Evolutionary conservation across 108 stramenopile genomes (phyloP).

Genomic region (Discostella pseudostelligera): DNA sequence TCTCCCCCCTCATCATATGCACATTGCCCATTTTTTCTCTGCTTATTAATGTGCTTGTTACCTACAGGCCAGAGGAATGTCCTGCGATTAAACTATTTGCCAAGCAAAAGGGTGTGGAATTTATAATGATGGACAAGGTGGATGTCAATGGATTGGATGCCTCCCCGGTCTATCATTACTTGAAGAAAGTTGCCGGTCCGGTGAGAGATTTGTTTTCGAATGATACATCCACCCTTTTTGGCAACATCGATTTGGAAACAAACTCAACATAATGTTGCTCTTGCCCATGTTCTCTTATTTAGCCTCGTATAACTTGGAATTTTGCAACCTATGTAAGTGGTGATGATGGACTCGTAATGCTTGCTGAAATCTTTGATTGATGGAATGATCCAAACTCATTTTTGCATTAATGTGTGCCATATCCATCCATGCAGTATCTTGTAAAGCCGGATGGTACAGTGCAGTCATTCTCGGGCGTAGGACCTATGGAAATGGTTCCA

Average conservation of each 20-base stretch:
- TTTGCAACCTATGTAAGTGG: constrained; percentile 6
- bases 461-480: constrained; percentile 58
- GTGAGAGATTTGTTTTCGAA: neutral
- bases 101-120: constrained; percentile 64
- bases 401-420: neutral
- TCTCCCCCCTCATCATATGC: neutral
- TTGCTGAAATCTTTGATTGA: neutral
- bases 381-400: neutral
- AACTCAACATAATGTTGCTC: too few species aligned
- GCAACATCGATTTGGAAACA: too few species aligned
- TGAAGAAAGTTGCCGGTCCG: constrained; percentile 66
- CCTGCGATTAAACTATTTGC: constrained; percentile 66
- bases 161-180: constrained; percentile 63
- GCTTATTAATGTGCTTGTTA: too few species aligned
- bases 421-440: constrained; percentile 22
- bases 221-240: too few species aligned
- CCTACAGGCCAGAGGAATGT: constrained; percentile 50
- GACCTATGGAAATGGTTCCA: constrained; percentile 58
- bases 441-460: constrained; percentile 56
- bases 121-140: constrained; percentile 87
- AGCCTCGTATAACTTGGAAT: constrained; percentile 6
- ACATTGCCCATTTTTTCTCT: neutral
- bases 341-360: neutral
- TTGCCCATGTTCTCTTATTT: neutral
- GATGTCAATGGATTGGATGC: constrained; percentile 79